Evolutionary conservation across 352 stramenopile genomes (phyloP), one percentile per base, ranked within the genome.

Genomic region (Phytophthora ramorum): DNA sequence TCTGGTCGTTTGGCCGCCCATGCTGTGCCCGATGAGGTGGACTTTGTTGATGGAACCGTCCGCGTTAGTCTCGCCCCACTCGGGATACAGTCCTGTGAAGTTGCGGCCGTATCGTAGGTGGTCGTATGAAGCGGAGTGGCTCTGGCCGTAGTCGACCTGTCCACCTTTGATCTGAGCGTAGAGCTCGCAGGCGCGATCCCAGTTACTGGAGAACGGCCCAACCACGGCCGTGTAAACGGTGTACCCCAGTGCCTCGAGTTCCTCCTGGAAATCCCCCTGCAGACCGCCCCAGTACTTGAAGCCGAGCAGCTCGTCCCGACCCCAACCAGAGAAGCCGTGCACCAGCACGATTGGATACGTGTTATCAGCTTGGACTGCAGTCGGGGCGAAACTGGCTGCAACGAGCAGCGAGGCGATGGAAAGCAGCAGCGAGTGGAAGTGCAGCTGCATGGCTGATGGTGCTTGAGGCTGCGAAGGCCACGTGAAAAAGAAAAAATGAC

Each of bases 1-100:
- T 10, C 82, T 68, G 26, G 88, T 72, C 9, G 81, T 91, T 65
- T 81, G 73, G 32, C 81, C 79, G 12, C 81, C 81, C 81, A 91
- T 91, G 37, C 72, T 85, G 78, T 91, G 81, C 17, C 81, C 81
- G 7, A 90, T 35, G 17, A 90, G 46, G 55, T 90, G 79, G 9
- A 90, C 51, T 50, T 85, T 86, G 53, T 87, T 79, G 35, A 83
- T 35, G 6, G 59, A 64, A 22, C 76, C 73, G 32, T 87, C 57
- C 0, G 46, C 59, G 17, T 66, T 65, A 6, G 56, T 58, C 22
- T 54, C 30, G 0, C 79, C 76, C 81, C 81, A 90, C 17, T 83
- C 46, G 0, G 76, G 78, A 48, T 77, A 87, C 16, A 89, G 55
- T 7, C 70, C 78, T 1, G 72, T 55, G 58, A 68, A 84, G 8